phyloP scores from a whole-genome alignment of 352 stramenopile genomes.

The Paralagenidium karlingii region DNA sequence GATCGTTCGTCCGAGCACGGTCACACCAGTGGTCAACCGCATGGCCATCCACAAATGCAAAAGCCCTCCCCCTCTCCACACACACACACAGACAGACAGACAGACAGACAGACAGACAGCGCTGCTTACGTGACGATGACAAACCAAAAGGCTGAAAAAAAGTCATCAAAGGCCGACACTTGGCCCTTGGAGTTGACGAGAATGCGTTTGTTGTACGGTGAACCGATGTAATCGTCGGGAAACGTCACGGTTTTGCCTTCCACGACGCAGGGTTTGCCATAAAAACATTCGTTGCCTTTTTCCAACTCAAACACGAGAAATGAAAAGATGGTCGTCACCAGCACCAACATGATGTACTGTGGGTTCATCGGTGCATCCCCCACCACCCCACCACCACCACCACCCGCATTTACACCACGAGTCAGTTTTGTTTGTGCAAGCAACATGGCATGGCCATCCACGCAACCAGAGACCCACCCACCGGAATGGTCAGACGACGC shows the following conservation, averaged over 20 bases:
- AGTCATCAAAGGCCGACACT: slow-evolving; percentile 60
- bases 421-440: background rate
- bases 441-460: too few relatives aligned
- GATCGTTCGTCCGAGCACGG: too few relatives aligned
- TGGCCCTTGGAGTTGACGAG: slow-evolving; percentile 56
- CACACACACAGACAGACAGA: background rate
- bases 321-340: slow-evolving; percentile 57
- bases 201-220: slow-evolving; percentile 45
- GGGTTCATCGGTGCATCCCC: slow-evolving; percentile 1
- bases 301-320: slow-evolving; percentile 76
- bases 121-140: slow-evolving; percentile 53
- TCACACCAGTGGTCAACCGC: too few relatives aligned
- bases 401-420: background rate
- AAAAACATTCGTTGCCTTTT: slow-evolving; percentile 67
- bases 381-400: slow-evolving; percentile 2
- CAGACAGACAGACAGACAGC: background rate
- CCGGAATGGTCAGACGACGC: slow-evolving; percentile 48
- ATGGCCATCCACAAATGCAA: too few relatives aligned
- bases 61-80: too few relatives aligned
- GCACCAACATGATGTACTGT: slow-evolving; percentile 74
- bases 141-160: slow-evolving; percentile 78
- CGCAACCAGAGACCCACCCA: background rate
- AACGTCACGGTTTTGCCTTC: slow-evolving; percentile 44
- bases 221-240: slow-evolving; percentile 30
- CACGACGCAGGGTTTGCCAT: slow-evolving; percentile 47